Conservation (phyloP, 2,329 filamentous ascomycete genomes). For the Fusarium musae region DNA sequence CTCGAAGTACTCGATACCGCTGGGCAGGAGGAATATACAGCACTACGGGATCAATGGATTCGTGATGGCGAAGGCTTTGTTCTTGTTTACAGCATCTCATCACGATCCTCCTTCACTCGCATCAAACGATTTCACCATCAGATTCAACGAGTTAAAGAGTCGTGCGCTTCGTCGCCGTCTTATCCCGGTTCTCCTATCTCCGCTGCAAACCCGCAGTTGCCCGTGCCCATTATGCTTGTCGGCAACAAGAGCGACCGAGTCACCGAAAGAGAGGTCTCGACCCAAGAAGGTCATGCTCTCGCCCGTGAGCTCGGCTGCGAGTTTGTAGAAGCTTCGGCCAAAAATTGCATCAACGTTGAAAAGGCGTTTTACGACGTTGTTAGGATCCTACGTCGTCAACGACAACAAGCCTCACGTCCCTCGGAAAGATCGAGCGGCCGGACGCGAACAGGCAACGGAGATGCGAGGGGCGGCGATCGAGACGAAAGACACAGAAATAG, state of each 20-base stretch:
- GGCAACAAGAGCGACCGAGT: conserved; percentile 98
- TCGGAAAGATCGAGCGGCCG: conserved; percentile 50
- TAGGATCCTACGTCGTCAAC: conserved; percentile 85
- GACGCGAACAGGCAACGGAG: conserved; percentile 53
- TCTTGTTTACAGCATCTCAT: conserved; percentile 98
- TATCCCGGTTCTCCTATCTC: conserved; percentile 80
- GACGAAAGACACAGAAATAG: conserved; percentile 50
- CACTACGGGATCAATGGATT: conserved; percentile 97
- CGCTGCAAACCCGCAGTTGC: conserved; percentile 67
- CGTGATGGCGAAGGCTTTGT: conserved; percentile 97
- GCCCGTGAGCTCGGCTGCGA: conserved; percentile 94
- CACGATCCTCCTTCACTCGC: conserved; percentile 91
- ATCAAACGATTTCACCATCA: conserved; percentile 97
- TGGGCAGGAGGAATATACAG: conserved; percentile 98
- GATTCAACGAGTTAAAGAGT: conserved; percentile 97
- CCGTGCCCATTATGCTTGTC: conserved; percentile 96
- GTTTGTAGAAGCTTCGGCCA: conserved; percentile 95
- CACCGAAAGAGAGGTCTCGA: conserved; percentile 94
- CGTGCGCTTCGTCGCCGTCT: conserved; percentile 78
- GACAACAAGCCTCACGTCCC: conserved; percentile 65
- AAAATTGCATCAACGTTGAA: conserved; percentile 98
- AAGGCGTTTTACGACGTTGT: conserved; percentile 99
- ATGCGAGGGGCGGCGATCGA: conserved; percentile 48
- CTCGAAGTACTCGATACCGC: conserved; percentile 97
- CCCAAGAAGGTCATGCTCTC: conserved; percentile 92